A percentile compares a stretch with the other conserved stretches of the same genome.
phyloP scores from a whole-genome alignment of 2,329 filamentous ascomycete species.

The Cadophora malorum region DNA sequence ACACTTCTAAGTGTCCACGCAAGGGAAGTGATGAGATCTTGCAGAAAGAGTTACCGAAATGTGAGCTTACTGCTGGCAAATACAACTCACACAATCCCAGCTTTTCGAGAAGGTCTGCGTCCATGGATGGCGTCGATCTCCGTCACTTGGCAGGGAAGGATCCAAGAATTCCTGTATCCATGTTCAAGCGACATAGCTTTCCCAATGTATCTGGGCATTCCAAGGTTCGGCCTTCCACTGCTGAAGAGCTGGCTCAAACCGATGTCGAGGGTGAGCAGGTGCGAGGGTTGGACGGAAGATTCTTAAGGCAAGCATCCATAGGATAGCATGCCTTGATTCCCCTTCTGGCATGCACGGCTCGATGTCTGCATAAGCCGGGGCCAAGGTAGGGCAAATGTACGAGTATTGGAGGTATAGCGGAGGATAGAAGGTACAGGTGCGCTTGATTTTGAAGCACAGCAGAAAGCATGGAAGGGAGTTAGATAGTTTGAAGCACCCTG shows the following conservation, averaged over 20 bases:
- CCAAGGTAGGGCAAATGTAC: background rate
- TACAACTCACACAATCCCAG: background rate
- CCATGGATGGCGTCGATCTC: constrained; percentile 7
- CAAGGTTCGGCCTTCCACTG: background rate
- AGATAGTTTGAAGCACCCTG: background rate
- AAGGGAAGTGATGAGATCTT: background rate
- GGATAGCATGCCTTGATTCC: background rate
- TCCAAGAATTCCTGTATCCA: background rate
- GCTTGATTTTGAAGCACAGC: background rate
- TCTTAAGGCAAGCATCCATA: background rate
- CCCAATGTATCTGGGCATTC: background rate
- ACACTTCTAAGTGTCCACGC: background rate
- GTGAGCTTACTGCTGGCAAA: background rate
- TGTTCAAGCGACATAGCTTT: constrained; percentile 1
- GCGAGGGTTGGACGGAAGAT: background rate
- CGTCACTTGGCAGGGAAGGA: background rate
- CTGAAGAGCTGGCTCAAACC: background rate
- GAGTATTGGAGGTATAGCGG: background rate
- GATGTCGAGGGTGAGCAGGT: background rate
- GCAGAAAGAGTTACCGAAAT: background rate
- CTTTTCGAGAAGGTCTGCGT: constrained; percentile 3
- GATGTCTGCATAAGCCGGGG: background rate
- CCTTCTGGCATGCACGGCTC: background rate
- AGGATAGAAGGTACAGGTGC: background rate
- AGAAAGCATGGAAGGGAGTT: background rate